Evolutionary conservation across 441 rosid genomes (phyloP).

Genomic region (Bruguiera hainesii): DNA sequence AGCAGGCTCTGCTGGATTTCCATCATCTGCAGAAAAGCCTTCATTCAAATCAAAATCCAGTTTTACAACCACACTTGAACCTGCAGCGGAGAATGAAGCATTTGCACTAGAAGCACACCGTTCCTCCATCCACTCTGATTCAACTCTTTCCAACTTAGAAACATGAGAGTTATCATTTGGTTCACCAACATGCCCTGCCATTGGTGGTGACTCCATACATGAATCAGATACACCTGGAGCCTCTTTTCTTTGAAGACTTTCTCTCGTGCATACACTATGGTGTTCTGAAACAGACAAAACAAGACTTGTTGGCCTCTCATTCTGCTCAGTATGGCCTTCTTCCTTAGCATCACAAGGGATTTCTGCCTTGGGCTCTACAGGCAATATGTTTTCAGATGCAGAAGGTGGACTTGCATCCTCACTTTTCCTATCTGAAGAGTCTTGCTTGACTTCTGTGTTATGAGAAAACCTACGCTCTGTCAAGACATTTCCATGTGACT

Average conservation of each 20-base stretch:
- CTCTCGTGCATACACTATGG: neutral
- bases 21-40: constrained; percentile 68
- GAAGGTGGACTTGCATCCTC: neutral
- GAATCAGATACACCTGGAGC: constrained; percentile 14
- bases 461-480: constrained; percentile 13
- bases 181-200: neutral
- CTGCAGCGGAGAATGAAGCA: constrained; percentile 29
- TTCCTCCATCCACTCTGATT: constrained; percentile 40
- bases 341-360: neutral
- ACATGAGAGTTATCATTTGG: too few relatives aligned
- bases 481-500: neutral
- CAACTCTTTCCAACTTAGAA: neutral
- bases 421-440: constrained; percentile 3
- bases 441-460: neutral
- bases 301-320: neutral
- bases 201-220: neutral
- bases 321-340: neutral
- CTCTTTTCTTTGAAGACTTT: neutral
- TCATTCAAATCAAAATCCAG: constrained; percentile 84
- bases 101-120: constrained; percentile 36
- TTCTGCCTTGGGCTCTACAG: neutral
- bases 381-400: neutral
- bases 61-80: constrained; percentile 49
- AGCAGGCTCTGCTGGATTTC: constrained; percentile 36
- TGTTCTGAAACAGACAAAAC: constrained; percentile 9